These are phyloP conservation scores for Wickerhamomyces sp. DNA, from an alignment of 1,139 yeast genomes.

Conservation along the genomic window DNA sequence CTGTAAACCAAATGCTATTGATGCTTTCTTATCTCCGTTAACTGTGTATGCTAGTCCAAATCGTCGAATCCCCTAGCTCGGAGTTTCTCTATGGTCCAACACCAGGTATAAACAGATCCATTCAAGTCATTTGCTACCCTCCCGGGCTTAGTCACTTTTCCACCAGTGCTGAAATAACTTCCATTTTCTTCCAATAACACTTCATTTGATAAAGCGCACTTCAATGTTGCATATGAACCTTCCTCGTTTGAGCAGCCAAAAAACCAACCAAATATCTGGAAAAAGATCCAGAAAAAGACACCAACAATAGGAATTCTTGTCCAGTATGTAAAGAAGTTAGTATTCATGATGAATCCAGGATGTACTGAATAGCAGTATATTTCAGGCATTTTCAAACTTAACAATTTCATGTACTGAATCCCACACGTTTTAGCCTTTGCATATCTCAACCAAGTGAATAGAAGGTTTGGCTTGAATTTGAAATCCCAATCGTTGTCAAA, in stretches of 20 bases:
- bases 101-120: constrained; percentile 71
- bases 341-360: constrained; percentile 82
- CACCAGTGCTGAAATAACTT: constrained; percentile 59
- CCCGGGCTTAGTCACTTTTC: constrained; percentile 51
- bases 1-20: too few species aligned
- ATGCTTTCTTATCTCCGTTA: too few species aligned
- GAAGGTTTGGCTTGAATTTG: constrained; percentile 54
- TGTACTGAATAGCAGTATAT: constrained; percentile 66
- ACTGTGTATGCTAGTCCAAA: constrained; percentile 6
- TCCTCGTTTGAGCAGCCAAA: constrained; percentile 71
- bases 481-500: constrained; percentile 49
- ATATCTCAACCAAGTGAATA: constrained; percentile 77
- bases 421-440: constrained; percentile 79
- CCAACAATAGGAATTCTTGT: constrained; percentile 77
- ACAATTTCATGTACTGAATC: constrained; percentile 64
- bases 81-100: constrained; percentile 71
- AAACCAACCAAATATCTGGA: constrained; percentile 60
- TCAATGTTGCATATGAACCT: constrained; percentile 64
- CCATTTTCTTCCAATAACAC: constrained; percentile 56
- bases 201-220: constrained; percentile 55
- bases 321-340: constrained; percentile 71
- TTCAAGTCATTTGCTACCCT: constrained; percentile 53
- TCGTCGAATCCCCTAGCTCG: constrained; percentile 42
- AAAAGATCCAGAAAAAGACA: constrained; percentile 59
- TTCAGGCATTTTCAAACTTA: constrained; percentile 63